Evolutionary conservation across 78 protist species (phyloP), one percentile per base, ranked within the genome.

Genomic region (Dictyostelium brefeldianum): DNA sequence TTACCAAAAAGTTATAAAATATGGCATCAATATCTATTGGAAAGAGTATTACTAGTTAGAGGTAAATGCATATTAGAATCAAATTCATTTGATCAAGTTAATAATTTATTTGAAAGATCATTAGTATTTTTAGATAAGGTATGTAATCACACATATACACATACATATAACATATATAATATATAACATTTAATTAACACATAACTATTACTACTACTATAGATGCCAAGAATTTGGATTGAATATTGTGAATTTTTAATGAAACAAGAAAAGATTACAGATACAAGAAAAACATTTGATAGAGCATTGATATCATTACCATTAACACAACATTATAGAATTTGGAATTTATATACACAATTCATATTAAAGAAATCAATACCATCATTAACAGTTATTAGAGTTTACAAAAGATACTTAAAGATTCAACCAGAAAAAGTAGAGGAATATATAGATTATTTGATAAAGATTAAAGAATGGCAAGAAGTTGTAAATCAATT

Each of bases 211-310:
- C 4, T 71, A 20, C 17, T 25, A 20, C 25, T 41, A 69, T 31
- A 98, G 99, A 99, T 99, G 99, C 99, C 99, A 8, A 96, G 99
- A 51, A 94, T 99, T 17, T 99, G 99, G 99, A 10, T 97, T 15
- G 99, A 99, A 36, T 99, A 98, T 87, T 50, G 80, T 53, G 47
- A 57, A 43, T 85, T 98, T 53, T 94, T 99, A 47, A 22, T 83
- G 62, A 7, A 15, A 15, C 99, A 98, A 71, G 57, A 81, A 71
- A 36, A 29, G 48, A 41, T 98, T 67, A 98, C 99, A 43, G 7
- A 54, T 22, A 96, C 99, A 6, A 85, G 99, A n/a, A 96, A 62
- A 70, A 71, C 96, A 41, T 96, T 97, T 70, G 99, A 99, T 89
- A 51, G 99, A 20, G 99, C 99, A n/a, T 97, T 99, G 29, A 89